phyloP scores from a whole-genome alignment of 2,329 filamentous ascomycete genomes.

The Fusarium drepaniforme region DNA sequence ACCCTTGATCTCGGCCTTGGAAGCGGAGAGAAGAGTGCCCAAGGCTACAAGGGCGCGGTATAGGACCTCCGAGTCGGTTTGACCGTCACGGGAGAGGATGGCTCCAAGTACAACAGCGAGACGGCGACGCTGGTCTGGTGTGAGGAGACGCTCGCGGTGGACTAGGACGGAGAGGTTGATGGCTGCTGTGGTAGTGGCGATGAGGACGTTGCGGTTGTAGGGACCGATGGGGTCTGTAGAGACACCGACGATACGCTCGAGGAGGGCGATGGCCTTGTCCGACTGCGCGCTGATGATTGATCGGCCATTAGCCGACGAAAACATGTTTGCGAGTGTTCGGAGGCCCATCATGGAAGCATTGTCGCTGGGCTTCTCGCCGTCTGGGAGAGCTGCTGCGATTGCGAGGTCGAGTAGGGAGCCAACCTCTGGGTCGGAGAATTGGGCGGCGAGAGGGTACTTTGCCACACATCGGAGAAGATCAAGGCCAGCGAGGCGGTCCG shows the following conservation, averaged over 20 bases:
- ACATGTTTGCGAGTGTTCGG: slow-evolving; percentile 86
- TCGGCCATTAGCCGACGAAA: slow-evolving; percentile 79
- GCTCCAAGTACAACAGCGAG: slow-evolving; percentile 72
- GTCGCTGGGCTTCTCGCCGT: slow-evolving; percentile 69
- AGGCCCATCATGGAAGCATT: slow-evolving; percentile 92
- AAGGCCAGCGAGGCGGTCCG: slow-evolving; percentile 84
- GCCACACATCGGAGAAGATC: slow-evolving; percentile 90
- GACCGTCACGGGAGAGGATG: slow-evolving; percentile 67
- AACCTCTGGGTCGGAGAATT: slow-evolving; percentile 64
- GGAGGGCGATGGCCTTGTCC: slow-evolving; percentile 70
- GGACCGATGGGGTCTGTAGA: slow-evolving; percentile 61
- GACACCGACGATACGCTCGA: slow-evolving; percentile 72
- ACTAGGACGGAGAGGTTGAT: slow-evolving; percentile 88
- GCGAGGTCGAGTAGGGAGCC: slow-evolving; percentile 71
- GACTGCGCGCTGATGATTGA: slow-evolving; percentile 69
- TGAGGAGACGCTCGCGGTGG: slow-evolving; percentile 56
- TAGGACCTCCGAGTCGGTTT: slow-evolving; percentile 83
- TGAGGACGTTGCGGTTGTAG: slow-evolving; percentile 82
- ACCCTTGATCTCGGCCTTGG: slow-evolving; percentile 56
- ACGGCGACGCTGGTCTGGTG: slow-evolving; percentile 48
- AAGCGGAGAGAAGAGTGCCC: slow-evolving; percentile 78
- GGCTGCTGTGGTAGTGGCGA: slow-evolving; percentile 84
- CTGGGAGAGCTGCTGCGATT: slow-evolving; percentile 55
- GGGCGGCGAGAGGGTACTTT: slow-evolving; percentile 74
- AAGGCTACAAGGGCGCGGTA: slow-evolving; percentile 86